A percentile compares a stretch with the other conserved stretches of the same genome.
These are phyloP conservation scores for Micractinium conductrix DNA, from an alignment of 139 green algal genomes.

Conservation along the genomic window DNA sequence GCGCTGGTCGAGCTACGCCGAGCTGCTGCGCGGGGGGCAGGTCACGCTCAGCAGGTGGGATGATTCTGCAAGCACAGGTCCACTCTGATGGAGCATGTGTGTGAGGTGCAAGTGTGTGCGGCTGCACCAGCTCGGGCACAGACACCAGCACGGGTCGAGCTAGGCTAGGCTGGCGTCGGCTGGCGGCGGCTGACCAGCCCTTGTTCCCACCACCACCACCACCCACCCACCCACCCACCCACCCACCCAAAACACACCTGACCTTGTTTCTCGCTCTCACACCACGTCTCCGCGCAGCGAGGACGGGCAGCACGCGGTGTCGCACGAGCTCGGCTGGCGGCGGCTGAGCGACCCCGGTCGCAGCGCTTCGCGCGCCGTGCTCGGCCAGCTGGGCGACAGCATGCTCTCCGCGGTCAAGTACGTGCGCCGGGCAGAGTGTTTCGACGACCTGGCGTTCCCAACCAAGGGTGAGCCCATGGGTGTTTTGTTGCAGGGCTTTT, in stretches of 20 bases:
- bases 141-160: too few relatives aligned
- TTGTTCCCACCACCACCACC: too few relatives aligned
- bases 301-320: conserved; percentile 52
- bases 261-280: background rate
- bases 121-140: too few relatives aligned
- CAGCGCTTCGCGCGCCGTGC: conserved; percentile 55
- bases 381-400: conserved; percentile 68
- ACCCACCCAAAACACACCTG: background rate
- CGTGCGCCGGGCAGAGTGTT: conserved; percentile 35
- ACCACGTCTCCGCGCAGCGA: conserved; percentile 56
- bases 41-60: conserved; percentile 53
- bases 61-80: too few relatives aligned
- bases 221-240: too few relatives aligned
- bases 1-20: conserved; percentile 51
- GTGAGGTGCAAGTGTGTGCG: too few relatives aligned
- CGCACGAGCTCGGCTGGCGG: conserved; percentile 78
- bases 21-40: conserved; percentile 48
- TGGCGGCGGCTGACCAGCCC: too few relatives aligned
- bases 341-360: conserved; percentile 53
- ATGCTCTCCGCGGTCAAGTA: conserved; percentile 72
- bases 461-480: conserved; percentile 9
- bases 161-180: too few relatives aligned
- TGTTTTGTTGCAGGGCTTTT: too few relatives aligned
- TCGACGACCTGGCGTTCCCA: conserved; percentile 39
- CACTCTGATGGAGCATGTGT: too few relatives aligned